phyloP scores from a whole-genome alignment of 305 asterid species.

The Caryopteris hybrid region DNA sequence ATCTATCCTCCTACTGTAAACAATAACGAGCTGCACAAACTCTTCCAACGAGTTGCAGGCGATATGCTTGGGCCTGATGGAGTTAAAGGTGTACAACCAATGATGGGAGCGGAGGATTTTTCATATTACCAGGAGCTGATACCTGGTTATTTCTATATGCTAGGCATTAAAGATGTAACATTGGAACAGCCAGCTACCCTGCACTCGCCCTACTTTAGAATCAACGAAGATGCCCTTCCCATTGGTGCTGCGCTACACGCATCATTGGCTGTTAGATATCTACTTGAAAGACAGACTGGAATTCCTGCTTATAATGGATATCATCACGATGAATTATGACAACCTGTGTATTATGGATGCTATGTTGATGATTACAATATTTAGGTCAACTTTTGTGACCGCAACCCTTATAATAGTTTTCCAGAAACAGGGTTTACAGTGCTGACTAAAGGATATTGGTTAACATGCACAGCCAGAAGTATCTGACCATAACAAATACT shows the following conservation, averaged over 20 bases:
- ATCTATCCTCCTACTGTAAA: slow-evolving; percentile 66
- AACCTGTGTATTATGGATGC: background rate
- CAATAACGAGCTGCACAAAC: slow-evolving; percentile 45
- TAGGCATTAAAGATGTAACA: slow-evolving; percentile 50
- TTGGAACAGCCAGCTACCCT: slow-evolving; percentile 26
- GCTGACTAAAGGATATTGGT: too few relatives aligned
- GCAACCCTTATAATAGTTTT: too few relatives aligned
- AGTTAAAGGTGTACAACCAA: slow-evolving; percentile 45
- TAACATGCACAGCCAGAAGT: too few relatives aligned
- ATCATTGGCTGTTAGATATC: slow-evolving; percentile 57
- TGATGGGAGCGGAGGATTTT: slow-evolving; percentile 83
- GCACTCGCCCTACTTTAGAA: slow-evolving; percentile 58
- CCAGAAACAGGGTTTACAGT: too few relatives aligned
- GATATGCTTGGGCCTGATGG: slow-evolving; percentile 43
- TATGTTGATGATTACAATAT: background rate
- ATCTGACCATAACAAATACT: too few relatives aligned
- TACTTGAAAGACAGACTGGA: slow-evolving; percentile 33
- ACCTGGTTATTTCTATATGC: slow-evolving; percentile 65
- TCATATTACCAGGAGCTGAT: slow-evolving; percentile 59
- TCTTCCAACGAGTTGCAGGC: slow-evolving; percentile 52
- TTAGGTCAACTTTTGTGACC: background rate
- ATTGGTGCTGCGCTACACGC: slow-evolving; percentile 84
- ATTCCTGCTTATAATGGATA: slow-evolving; percentile 7
- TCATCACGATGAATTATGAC: slow-evolving; percentile 42
- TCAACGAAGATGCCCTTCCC: slow-evolving; percentile 63